These are phyloP conservation scores for Hanseniaspora clermontiae DNA, from an alignment of 805 yeast genomes.

Conservation along the genomic window DNA sequence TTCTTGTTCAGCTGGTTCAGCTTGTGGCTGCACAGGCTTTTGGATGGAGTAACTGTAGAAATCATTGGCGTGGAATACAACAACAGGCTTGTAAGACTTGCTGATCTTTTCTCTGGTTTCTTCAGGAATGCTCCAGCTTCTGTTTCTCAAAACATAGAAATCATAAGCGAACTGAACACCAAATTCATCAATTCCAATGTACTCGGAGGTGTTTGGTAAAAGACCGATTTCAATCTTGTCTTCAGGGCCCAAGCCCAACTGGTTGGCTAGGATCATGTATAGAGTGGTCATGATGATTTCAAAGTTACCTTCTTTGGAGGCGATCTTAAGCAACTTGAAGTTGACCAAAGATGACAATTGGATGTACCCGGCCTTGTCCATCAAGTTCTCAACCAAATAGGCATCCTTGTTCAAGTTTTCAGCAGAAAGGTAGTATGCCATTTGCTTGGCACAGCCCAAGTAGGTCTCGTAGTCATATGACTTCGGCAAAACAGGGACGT, in stretches of 20 bases:
- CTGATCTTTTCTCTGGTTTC: constrained; percentile 1
- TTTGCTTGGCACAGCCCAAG: constrained; percentile 37
- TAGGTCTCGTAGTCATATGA: constrained; percentile 21
- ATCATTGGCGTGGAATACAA: constrained; percentile 4
- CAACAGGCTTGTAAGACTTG: constrained; percentile 2
- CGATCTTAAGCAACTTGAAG: constrained; percentile 59
- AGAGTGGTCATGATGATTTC: constrained; percentile 24
- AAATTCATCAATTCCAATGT: constrained; percentile 2
- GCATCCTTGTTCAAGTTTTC: constrained; percentile 81
- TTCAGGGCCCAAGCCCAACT: neutral
- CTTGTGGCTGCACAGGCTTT: neutral
- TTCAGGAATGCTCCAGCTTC: constrained; percentile 6
- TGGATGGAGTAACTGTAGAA: constrained; percentile 10
- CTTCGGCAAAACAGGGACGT: constrained; percentile 10
- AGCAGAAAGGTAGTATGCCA: constrained; percentile 80
- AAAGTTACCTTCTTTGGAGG: constrained; percentile 35
- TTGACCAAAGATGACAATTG: constrained; percentile 48
- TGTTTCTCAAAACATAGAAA: constrained; percentile 9
- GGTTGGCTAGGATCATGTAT: constrained; percentile 21
- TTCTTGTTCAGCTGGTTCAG: neutral
- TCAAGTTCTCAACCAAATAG: constrained; percentile 32
- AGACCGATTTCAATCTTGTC: constrained; percentile 6
- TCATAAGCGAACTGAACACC: constrained; percentile 11
- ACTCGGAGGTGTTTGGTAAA: constrained; percentile 7
- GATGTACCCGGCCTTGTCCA: constrained; percentile 59